Base-by-base conservation (phyloP, 2,329 filamentous ascomycete genomes). In the Talaromyces sp. region DNA sequence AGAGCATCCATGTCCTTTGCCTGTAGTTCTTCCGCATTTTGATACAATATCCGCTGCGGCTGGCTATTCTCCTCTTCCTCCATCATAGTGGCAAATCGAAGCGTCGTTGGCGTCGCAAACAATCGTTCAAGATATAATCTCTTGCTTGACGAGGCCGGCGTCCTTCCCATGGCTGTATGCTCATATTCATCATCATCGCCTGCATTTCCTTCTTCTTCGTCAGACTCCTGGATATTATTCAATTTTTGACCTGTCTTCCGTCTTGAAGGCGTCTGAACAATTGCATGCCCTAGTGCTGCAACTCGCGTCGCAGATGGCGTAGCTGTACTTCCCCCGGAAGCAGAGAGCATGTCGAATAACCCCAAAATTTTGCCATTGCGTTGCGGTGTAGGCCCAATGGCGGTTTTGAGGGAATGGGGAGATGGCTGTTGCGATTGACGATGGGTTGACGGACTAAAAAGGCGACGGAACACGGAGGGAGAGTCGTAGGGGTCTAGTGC, bases 371-470 rank as follows among this genome's bases (percentile, higher is more conserved):
- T 82, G 10, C 81, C 81, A 70, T 83, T 80, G 43, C 81, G 78
- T 65, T 83, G 80, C 1, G 81, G 81, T 2, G 81, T 83, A 13
- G 81, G 81, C 3, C 81, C 81, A 59, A 83, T 80, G 27, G 74
- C 76, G 9, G 74, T 68, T 52, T 78, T 77, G 2, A 81, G 68
- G 2, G 78, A 76, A 9, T 74, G 72, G 14, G 76, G 73, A 31
- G 71, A 65, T 67, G 54, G 45, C 62, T 66, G 60, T 33, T 62
- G 47, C 9, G 27, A 35, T 62, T 73, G 70, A 16, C 67, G 69
- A 54, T 78, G 76, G 2, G 74, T 70, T 31, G 69, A 73, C 8
- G 78, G 74, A 62, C 75, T 77, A 72, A 78, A 78, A 11, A 79
- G 69, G 39, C 72, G 70, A 19, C 77, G 76, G 7, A 80, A 68